Evolutionary conservation across 345 rosid genomes (phyloP).

Genomic region (Cardamine resedifolia): DNA sequence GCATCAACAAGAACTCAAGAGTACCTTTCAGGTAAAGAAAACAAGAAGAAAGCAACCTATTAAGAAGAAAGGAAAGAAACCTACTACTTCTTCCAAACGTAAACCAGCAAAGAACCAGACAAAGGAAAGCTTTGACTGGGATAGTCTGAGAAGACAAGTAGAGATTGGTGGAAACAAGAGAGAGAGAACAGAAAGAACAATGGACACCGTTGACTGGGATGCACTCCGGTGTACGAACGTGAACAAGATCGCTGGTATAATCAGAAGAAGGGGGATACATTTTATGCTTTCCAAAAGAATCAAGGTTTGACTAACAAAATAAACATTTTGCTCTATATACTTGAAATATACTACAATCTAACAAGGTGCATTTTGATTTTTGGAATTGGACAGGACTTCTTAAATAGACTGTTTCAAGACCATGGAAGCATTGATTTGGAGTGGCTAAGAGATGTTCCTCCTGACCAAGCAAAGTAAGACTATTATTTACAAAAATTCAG

Average conservation of each 20-base stretch:
- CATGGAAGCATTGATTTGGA: constrained; percentile 79
- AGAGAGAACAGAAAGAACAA: constrained; percentile 51
- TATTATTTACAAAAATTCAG: constrained; percentile 2
- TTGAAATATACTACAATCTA: neutral
- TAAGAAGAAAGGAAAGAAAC: constrained; percentile 35
- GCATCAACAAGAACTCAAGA: constrained; percentile 27
- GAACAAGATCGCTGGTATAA: constrained; percentile 55
- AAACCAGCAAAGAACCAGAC: constrained; percentile 43
- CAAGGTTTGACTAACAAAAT: constrained; percentile 48
- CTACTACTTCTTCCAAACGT: neutral
- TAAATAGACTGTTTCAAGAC: constrained; percentile 60
- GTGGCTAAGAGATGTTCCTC: constrained; percentile 86
- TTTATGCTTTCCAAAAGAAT: constrained; percentile 66
- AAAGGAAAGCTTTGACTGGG: constrained; percentile 66
- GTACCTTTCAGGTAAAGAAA: constrained; percentile 23
- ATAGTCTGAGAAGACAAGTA: constrained; percentile 54
- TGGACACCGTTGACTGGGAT: constrained; percentile 81
- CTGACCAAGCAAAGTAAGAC: constrained; percentile 84
- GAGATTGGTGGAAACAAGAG: constrained; percentile 45
- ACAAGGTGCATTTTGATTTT: neutral
- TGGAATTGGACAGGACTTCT: constrained; percentile 63
- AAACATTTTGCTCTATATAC: neutral
- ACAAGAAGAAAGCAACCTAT: constrained; percentile 25
- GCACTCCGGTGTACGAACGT: constrained; percentile 64
- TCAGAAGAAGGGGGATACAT: constrained; percentile 77